Evolutionary conservation across 768 basidiomycete species (phyloP).

Genomic region (Sporobolomyces phaffii): DNA sequence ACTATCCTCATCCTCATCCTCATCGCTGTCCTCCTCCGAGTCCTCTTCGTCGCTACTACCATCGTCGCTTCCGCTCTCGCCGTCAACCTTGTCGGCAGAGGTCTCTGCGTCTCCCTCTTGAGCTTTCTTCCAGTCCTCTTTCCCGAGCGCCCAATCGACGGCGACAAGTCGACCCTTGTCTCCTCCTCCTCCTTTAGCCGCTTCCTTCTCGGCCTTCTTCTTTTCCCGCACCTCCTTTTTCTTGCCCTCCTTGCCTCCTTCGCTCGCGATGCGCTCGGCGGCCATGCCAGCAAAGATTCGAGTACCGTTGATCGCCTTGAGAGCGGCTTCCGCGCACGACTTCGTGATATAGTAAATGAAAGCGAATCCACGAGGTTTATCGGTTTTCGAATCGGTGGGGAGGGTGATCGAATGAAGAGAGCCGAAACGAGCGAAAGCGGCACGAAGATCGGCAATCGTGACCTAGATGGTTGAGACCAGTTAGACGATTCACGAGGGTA

Average conservation of each 20-base stretch:
- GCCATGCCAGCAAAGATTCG: constrained; percentile 56
- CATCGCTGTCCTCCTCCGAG: constrained; percentile 46
- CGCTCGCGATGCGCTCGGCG: constrained; percentile 38
- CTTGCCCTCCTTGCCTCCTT: constrained; percentile 43
- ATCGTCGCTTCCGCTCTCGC: constrained; percentile 40
- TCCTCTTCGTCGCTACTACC: constrained; percentile 44
- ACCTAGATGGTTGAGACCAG: constrained; percentile 49
- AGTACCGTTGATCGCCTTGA: constrained; percentile 73
- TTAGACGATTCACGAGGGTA: too few species aligned
- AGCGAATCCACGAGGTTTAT: constrained; percentile 67
- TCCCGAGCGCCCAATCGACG: constrained; percentile 94
- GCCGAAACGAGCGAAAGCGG: constrained; percentile 78
- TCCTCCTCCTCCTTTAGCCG: constrained; percentile 52
- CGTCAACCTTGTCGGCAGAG: constrained; percentile 26
- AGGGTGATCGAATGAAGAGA: constrained; percentile 80
- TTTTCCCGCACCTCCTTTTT: constrained; percentile 51
- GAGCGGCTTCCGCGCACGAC: constrained; percentile 74
- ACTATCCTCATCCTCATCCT: constrained; percentile 50
- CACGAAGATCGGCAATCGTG: constrained; percentile 75
- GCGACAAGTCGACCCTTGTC: constrained; percentile 62
- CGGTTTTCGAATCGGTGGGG: constrained; percentile 51
- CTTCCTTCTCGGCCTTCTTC: constrained; percentile 50
- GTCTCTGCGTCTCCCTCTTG: constrained; percentile 48
- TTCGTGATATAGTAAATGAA: constrained; percentile 89
- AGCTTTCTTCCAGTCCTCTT: constrained; percentile 82